Conservation (phyloP, 2,329 filamentous ascomycete genomes). For the Trichoderma sp. region DNA sequence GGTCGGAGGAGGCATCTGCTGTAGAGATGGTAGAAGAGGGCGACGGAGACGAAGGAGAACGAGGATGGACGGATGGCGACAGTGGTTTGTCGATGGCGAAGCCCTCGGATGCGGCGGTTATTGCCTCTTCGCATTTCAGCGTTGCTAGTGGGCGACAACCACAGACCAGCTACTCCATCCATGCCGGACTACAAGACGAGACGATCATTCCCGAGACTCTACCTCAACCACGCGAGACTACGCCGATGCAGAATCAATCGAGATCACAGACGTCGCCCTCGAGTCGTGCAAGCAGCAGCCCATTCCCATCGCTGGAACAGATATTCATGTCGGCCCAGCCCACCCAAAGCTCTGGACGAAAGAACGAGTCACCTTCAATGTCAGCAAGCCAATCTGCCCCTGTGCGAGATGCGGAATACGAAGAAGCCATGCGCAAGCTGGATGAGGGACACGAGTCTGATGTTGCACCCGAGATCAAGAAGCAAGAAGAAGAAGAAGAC, state of each 20-base stretch:
- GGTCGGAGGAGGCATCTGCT: neutral
- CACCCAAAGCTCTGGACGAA: slow-evolving; percentile 39
- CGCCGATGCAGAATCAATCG: slow-evolving; percentile 27
- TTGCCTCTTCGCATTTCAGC: slow-evolving; percentile 42
- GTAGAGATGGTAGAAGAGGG: neutral
- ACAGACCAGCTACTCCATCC: slow-evolving; percentile 46
- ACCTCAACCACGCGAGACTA: slow-evolving; percentile 28
- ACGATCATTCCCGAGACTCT: slow-evolving; percentile 34
- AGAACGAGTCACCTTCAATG: slow-evolving; percentile 30
- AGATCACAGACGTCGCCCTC: slow-evolving; percentile 1
- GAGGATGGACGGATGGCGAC: neutral
- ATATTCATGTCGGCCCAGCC: slow-evolving; percentile 47
- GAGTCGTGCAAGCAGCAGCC: slow-evolving; percentile 38
- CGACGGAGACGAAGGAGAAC: neutral
- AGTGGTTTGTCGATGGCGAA: slow-evolving; percentile 1
- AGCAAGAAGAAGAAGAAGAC: slow-evolving; percentile 33
- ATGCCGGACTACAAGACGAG: slow-evolving; percentile 36
- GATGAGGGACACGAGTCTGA: slow-evolving; percentile 42
- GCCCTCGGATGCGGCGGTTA: slow-evolving; percentile 26
- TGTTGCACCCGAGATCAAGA: slow-evolving; percentile 33
- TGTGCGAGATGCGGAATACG: slow-evolving; percentile 44
- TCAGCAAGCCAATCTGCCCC: slow-evolving; percentile 28
- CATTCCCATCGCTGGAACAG: slow-evolving; percentile 43
- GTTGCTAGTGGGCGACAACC: slow-evolving; percentile 54
- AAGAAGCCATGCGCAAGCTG: slow-evolving; percentile 49